Base-by-base conservation (phyloP, 306 rosid genomes). In the Albizia julibrissin region DNA sequence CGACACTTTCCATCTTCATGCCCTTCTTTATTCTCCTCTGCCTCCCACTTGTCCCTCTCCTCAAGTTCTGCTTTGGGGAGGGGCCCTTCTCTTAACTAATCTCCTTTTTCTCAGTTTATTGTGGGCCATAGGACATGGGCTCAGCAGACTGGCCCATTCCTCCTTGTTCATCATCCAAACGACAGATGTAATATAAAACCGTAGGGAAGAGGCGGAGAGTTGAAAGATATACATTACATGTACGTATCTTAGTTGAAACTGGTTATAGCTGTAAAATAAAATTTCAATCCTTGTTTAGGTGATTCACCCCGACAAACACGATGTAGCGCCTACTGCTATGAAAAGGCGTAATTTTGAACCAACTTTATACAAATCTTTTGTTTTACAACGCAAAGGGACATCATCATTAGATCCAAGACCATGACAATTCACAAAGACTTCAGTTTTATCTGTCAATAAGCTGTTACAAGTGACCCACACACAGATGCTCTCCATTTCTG, bases 351-450 rank as follows among this genome's bases (percentile, higher is more conserved):
- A 70, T 43, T 42, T 24, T 47, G 52, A 22, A 43, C 37, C 1
- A 22, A 14, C 52, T 69, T 40, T 69, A 42, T 40, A 26, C 27
- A 42, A 34, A 40, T 69, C 44, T 74, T 50, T 50, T 74, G 31
- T 50, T 52, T 18, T 4, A 52, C 5, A 31, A 43, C 43, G 56
- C n/a, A 22, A 22, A 16, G 62, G 29, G 69, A 76, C 80, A 42
- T 59, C 72, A 76, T 76, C 40, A 76, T 59, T 59, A 61, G 40
- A 40, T 61, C 42, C 21, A 61, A 59, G 59, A 62, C 61, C 10
- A 15, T 76, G 80, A 26, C 56, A 76, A 54, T 75, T 7, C 42
- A 56, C 5, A 18, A n/a, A 34, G 1, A 74, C 31, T 68, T 56
- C 11, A 40, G 12, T 31, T 29, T 37, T 52, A 54, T 75, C 69